Evolutionary conservation across 2,329 filamentous ascomycete species (phyloP), one percentile per base, ranked within the genome.

Genomic region (Truncatella angustata): DNA sequence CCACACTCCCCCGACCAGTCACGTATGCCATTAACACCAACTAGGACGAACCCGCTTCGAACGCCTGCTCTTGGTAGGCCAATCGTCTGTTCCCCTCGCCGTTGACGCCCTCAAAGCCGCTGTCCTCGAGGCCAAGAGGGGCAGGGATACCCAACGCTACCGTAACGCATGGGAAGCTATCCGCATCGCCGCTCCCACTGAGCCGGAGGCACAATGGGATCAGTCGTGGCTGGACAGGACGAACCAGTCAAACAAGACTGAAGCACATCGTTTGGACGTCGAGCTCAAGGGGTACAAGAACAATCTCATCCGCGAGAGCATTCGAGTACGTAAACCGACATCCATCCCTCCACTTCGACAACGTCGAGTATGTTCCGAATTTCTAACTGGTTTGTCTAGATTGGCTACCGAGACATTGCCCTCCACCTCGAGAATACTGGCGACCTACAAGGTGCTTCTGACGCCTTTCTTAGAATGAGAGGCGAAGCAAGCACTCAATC

Each of bases 271-370:
- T n/a, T 76, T 97, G 51, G 91, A 97, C 66, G 75, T 81, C 14
- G 91, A 97, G 69, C 77, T 99, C 18, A 92, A 91, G 69, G 87
- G 87, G 1, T 97, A 97, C 71, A 96, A 94, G 72, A 96, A 97
- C 66, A 99, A 97, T 63, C 74, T 97, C 39, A 91, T 99, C 62
- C 96, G 97, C 68, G 94, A 99, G 73, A 97, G 91, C 73, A 96
- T 97, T 63, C 75, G 92, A 60, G 91, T 95, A 77, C 52, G 80
- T 49, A n/a, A n/a, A n/a, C n/a, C n/a, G n/a, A n/a, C n/a, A n/a
- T n/a, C n/a, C n/a, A n/a, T n/a, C n/a, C n/a, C n/a, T n/a, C n/a
- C n/a, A n/a, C n/a, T n/a, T n/a, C n/a, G n/a, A n/a, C n/a, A n/a
- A n/a, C n/a, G n/a, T n/a, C n/a, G n/a, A n/a, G n/a, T 14, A 11